Conservation (phyloP, 768 basidiomycete genomes). For the Zangia roseola region DNA sequence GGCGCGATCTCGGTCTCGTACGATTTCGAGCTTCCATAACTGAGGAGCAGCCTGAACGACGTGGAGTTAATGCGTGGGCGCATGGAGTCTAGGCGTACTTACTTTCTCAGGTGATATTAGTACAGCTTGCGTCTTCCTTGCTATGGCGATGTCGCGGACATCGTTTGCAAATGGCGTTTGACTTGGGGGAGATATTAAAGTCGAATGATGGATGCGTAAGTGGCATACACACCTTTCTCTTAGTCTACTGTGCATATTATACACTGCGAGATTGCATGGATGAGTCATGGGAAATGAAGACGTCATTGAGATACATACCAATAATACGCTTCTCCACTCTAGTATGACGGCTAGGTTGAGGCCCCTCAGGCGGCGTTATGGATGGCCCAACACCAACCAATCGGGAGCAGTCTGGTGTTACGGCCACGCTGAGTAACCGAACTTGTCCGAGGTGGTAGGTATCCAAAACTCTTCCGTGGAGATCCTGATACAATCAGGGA, state of each 20-base stretch:
- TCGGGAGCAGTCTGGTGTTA: constrained; percentile 45
- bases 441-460: constrained; percentile 45
- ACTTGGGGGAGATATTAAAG: constrained; percentile 30
- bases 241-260: constrained; percentile 43
- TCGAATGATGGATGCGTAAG: background rate
- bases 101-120: constrained; percentile 39
- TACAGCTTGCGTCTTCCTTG: constrained; percentile 43
- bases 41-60: constrained; percentile 65
- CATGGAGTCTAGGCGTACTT: constrained; percentile 10
- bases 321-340: constrained; percentile 54
- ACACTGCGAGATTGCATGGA: constrained; percentile 34
- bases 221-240: constrained; percentile 42
- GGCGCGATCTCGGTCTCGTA: constrained; percentile 50
- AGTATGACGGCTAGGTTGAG: constrained; percentile 48
- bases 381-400: constrained; percentile 51
- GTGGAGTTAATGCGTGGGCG: constrained; percentile 9
- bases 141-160: constrained; percentile 50
- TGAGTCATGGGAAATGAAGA: constrained; percentile 1
- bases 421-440: constrained; percentile 48
- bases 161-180: constrained; percentile 57
- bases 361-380: constrained; percentile 39
- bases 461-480: constrained; percentile 44
- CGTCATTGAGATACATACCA: constrained; percentile 32
- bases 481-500: constrained; percentile 34
- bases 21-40: constrained; percentile 67